Conservation (phyloP, 83 land plant genomes). For the Diphasiastrum complanatum region DNA sequence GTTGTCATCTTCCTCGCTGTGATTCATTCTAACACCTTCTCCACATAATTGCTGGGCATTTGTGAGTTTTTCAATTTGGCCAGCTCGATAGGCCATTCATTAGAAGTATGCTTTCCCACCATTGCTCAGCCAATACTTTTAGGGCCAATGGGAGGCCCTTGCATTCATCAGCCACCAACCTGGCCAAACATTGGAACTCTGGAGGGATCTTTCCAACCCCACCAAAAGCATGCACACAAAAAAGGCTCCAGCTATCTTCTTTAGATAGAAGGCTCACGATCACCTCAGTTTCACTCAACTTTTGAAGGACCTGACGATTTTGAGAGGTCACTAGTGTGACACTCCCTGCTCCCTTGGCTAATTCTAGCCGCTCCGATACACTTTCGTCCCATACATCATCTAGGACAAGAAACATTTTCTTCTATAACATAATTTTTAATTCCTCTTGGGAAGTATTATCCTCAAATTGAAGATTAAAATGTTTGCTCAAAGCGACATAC, state of each 20-base stretch:
- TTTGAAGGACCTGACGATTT: conserved; percentile 6
- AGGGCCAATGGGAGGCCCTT: conserved; percentile 16
- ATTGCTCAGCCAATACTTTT: conserved; percentile 15
- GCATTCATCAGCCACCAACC: conserved; percentile 1
- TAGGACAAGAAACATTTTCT: conserved; percentile 9
- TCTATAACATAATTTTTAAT: background rate
- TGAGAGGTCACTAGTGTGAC: too few relatives aligned
- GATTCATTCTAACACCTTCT: conserved; percentile 10
- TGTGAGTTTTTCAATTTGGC: conserved; percentile 12
- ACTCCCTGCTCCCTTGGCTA: conserved; percentile 3
- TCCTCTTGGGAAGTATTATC: background rate
- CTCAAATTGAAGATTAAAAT: background rate
- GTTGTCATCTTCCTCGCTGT: too few relatives aligned
- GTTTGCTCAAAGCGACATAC: background rate
- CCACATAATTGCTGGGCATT: conserved; percentile 1
- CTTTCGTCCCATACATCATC: conserved; percentile 6
- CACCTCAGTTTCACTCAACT: background rate
- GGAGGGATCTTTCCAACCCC: conserved; percentile 1
- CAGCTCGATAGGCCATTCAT: conserved; percentile 3
- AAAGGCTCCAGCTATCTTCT: conserved; percentile 8
- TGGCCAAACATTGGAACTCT: conserved; percentile 9
- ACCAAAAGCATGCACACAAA: conserved; percentile 7
- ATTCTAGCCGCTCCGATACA: background rate
- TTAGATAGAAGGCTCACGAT: conserved; percentile 4
- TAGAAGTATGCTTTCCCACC: background rate